These are phyloP conservation scores for Kurtzmaniella natalensis DNA, from an alignment of 1,139 yeast species.

Conservation along the genomic window DNA sequence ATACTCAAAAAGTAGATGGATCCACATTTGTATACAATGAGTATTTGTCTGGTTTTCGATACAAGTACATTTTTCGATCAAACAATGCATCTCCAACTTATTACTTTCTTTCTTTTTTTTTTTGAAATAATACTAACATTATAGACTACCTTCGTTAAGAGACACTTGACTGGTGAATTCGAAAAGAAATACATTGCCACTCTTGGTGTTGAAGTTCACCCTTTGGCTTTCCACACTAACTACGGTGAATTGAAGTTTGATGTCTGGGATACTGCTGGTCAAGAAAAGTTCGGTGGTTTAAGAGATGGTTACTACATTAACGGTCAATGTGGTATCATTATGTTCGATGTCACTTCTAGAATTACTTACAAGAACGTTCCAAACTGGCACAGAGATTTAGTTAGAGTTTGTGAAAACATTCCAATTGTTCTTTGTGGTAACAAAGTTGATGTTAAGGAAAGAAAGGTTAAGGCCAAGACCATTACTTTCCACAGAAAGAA, in stretches of 20 bases:
- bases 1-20: no score
- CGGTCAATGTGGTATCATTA: conserved; percentile 99
- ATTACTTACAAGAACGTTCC: conserved; percentile 99
- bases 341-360: conserved; percentile 99
- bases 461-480: conserved; percentile 99
- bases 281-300: conserved; percentile 99
- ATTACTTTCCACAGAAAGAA: conserved; percentile 99
- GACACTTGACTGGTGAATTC: conserved; percentile 99
- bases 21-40: no score
- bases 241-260: conserved; percentile 98
- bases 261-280: conserved; percentile 99
- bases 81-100: background rate
- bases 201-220: conserved; percentile 99
- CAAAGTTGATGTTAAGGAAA: conserved; percentile 99
- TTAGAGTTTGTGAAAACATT: conserved; percentile 98
- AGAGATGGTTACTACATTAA: conserved; percentile 99
- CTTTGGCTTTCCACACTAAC: conserved; percentile 97
- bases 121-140: conserved; percentile 6
- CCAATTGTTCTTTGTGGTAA: conserved; percentile 99
- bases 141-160: conserved; percentile 96
- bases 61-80: background rate
- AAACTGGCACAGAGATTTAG: conserved; percentile 99
- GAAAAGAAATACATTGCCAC: conserved; percentile 99
- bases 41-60: no score
- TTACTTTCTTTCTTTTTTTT: background rate